A percentile compares a stretch with the other conserved stretches of the same genome.
These are phyloP conservation scores for Puccinia coronata DNA, from an alignment of 1,284 basidiomycete genomes.

Conservation along the genomic window DNA sequence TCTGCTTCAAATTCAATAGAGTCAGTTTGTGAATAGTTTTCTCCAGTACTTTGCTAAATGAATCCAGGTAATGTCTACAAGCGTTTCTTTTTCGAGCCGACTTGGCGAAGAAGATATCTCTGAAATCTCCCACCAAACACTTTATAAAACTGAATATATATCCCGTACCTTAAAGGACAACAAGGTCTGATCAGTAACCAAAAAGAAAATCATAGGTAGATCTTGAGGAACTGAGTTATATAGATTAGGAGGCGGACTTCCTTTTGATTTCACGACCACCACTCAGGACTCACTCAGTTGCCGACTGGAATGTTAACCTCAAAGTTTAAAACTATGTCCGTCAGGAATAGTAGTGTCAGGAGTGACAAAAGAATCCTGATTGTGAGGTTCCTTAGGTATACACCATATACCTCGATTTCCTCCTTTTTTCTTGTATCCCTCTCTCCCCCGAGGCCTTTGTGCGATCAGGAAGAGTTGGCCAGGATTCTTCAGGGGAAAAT, in stretches of 20 bases:
- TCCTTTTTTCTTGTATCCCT: background rate
- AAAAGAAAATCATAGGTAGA: background rate
- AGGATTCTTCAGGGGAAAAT: background rate
- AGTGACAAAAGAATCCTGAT: background rate
- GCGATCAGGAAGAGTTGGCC: background rate
- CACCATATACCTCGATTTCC: no score
- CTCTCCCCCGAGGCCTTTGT: background rate
- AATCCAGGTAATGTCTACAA: background rate
- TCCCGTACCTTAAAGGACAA: background rate
- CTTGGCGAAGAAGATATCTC: background rate
- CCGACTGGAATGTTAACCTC: background rate
- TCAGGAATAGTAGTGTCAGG: background rate
- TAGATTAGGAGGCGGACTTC: conserved; percentile 1
- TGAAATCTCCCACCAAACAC: background rate
- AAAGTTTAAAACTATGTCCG: background rate
- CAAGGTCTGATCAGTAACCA: background rate
- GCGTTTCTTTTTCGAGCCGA: background rate
- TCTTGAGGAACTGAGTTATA: background rate
- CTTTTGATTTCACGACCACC: background rate
- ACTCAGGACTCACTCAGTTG: background rate
- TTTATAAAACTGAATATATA: background rate
- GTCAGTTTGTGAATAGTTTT: no score
- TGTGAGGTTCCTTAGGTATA: conserved; percentile 10
- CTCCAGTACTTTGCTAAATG: background rate
- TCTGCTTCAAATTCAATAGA: no score